Base-by-base conservation (phyloP, 208 protist genomes). In the Tritrichomonas foetus region DNA sequence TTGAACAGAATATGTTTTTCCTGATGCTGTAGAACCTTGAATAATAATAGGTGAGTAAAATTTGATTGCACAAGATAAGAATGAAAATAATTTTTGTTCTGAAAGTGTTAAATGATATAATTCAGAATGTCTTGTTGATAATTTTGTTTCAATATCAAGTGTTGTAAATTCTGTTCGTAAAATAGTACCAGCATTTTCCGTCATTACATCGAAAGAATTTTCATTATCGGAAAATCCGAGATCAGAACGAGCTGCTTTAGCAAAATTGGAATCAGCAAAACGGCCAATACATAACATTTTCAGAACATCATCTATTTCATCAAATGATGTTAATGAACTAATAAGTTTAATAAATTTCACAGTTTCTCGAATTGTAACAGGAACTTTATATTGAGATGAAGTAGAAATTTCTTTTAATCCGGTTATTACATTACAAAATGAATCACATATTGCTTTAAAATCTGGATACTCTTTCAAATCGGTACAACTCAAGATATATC, bases 1-100 rank as follows among this genome's bases (percentile, higher is more conserved):
- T n/a, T 69, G 92, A 57, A 93, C 30, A 11, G 44, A 8, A 75
- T 82, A 33, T 0, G 92, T 44, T 80, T 93, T 93, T 44, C 92
- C 69, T 57, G 92, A 55, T 55, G 66, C 66, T 93, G 92, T 93
- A 41, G 9, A 2, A 36, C 92, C 92, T 57, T 69, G 39, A 39
- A 69, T 36, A 53, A 93, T 69, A 3, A 53, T 33, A 16, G 78
- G 47, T 27, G 27, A 9, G 3, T 14, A 3, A 13, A 13, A 0
- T 2, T 3, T 14, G 9, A 20, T 39, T 30, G 47, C 5, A 0
- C 11, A 16, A 53, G 44, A 8, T 27, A 89, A 33, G 5, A 89
- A 39, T 16, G 30, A 5, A 39, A 89, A 89, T 33, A 53, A 36
- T 39, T 89, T 27, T 57, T 89, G 53, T 57, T 89, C 25, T 39